Evolutionary conservation across 495 filamentous ascomycete genomes (phyloP), one percentile per base, ranked within the genome.

Genomic region (Penicillium lagena): DNA sequence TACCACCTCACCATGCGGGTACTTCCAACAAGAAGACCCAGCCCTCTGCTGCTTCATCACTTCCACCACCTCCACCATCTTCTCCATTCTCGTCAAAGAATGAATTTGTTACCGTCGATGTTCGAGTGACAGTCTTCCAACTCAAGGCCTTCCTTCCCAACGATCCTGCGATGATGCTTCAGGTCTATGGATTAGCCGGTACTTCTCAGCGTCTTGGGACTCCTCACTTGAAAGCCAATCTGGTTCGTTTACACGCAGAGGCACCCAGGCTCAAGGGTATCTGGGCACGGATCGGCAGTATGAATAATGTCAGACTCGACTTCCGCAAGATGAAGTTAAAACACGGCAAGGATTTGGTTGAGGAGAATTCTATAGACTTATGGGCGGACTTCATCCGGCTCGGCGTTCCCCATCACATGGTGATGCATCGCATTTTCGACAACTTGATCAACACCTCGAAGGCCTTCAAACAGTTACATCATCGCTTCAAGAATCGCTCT

Each of bases 321-420:
- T 75, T 93, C 47, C 82, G 90, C 46, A 82, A 87, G 52, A 79
- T 76, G 41, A 82, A 78, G 35, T 75, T 80, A 46, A 90, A 89
- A 57, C 71, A 76, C 15, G 79, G 82, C 12, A 63, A 62, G 10
- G 75, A 59, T 7, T 48, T 85, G 35, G 66, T 75, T 0, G 82
- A 91, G 36, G 89, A 97, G 43, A 86, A 78, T 44, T 87, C 89
- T 35, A 78, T 96, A 44, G 93, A 99, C 60, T 55, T 97, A 11
- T 81, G 77, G 47, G 77, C 83, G 1, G 91, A 96, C 52, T 90
- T 89, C 29, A 87, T 97, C 45, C 80, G 93, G 22, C 38, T 96
- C 35, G 89, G 84, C 2, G 87, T 97, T 35, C 93, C 93, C n/a
- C 90, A 97, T 68, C 89, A 95, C 52, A 77, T 97, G 61, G 80